A percentile compares a stretch with the other conserved stretches of the same genome.
These are phyloP conservation scores for Amaranthus tricolor DNA, from an alignment of 179 eudicot genomes.

Conservation along the genomic window DNA sequence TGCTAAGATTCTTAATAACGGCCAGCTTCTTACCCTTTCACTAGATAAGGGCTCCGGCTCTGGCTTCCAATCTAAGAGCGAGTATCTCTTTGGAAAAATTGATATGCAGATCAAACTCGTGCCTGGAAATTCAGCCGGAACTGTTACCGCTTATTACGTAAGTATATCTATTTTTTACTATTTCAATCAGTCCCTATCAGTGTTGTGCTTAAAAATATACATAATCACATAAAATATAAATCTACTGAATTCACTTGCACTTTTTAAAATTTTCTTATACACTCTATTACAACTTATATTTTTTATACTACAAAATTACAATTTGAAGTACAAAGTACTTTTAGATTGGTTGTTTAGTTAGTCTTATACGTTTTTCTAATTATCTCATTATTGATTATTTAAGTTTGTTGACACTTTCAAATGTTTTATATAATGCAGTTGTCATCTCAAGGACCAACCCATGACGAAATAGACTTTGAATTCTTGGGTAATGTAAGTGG, in stretches of 20 bases:
- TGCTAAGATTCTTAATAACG: conserved; percentile 30
- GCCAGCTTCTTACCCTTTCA: conserved; percentile 30
- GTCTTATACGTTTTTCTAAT: no score
- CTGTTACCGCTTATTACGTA: conserved; percentile 27
- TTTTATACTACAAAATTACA: no score
- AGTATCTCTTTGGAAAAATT: conserved; percentile 26
- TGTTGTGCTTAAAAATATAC: neutral
- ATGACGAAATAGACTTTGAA: conserved; percentile 38
- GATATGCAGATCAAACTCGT: conserved; percentile 32
- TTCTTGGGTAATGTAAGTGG: conserved; percentile 37
- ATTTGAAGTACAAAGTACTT: no score
- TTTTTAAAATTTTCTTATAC: no score
- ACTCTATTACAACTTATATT: no score
- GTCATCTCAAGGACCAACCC: conserved; percentile 35
- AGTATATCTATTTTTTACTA: neutral
- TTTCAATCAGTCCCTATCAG: neutral
- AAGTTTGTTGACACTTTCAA: neutral
- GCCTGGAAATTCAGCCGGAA: conserved; percentile 33
- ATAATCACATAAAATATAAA: neutral
- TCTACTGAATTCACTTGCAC: no score
- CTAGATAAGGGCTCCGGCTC: conserved; percentile 33
- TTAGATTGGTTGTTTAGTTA: no score
- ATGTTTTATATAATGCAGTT: conserved; percentile 19
- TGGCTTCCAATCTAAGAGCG: conserved; percentile 24
- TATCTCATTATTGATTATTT: no score